Evolutionary conservation across 352 stramenopile species (phyloP), one percentile per base, ranked within the genome.

Genomic region (Phytophthora palmivora): DNA sequence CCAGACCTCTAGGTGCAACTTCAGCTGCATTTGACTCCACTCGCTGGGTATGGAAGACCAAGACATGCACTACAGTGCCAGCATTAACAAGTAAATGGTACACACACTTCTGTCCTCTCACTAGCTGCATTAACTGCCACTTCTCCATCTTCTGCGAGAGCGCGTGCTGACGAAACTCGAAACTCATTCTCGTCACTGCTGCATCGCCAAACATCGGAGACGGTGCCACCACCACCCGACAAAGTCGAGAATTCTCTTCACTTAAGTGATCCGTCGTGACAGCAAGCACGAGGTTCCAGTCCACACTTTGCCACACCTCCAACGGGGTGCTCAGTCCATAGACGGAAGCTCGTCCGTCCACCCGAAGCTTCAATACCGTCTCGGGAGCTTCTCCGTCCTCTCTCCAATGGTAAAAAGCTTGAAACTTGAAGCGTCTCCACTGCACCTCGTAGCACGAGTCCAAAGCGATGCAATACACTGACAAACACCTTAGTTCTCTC

Each of bases 291-390:
- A 91, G 19, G 9, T 55, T 42, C 21, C 82, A 37, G 45, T 90
- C 76, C 4, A 58, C 36, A 52, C 72, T 90, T 52, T 93, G 79
- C 84, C 82, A 91, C 6, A 93, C 62, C 8, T 70, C 59, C 26
- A 93, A 61, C 3, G 67, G 58, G 2, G 66, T 70, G 12, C 30
- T 70, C 65, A 53, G 49, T 30, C 58, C 57, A 15, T 61, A 69
- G 14, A 14, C 6, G 4, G 46, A 64, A 16, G 34, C 34, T 1
- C n/a, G 45, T 32, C 28, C 49, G 1, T 74, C 66, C 33, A 79
- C 69, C 11, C 36, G 26, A 28, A 76, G 49, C 19, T 41, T 73
- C 39, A 66, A 66, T 19, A 43, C 49, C 2, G 15, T 47, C 38
- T 63, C 50, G 14, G 38, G 46, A 12, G 10, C 36, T 28, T 59